Evolutionary conservation across 2,329 filamentous ascomycete species (phyloP).

Genomic region (Trichoderma asperellum): DNA sequence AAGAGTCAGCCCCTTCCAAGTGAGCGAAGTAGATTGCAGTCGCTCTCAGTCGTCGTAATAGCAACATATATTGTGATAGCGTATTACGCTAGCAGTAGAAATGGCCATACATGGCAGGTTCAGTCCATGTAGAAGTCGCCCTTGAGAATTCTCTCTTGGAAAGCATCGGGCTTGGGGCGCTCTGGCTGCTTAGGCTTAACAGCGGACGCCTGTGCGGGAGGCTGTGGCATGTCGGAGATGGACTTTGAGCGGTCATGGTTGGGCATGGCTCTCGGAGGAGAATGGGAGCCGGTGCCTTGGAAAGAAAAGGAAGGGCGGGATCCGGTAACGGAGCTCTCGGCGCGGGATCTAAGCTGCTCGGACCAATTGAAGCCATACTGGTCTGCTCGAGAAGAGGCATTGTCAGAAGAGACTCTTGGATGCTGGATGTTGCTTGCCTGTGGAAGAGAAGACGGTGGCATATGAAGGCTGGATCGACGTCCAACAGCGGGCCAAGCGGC

Average conservation of each 20-base stretch:
- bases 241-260: conserved; percentile 71
- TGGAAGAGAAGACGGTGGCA: conserved; percentile 42
- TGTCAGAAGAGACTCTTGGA: conserved; percentile 67
- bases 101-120: neutral
- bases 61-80: neutral
- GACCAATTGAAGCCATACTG: conserved; percentile 93
- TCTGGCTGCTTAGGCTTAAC: conserved; percentile 50
- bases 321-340: conserved; percentile 74
- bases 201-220: conserved; percentile 55
- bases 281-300: conserved; percentile 48
- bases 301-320: conserved; percentile 63
- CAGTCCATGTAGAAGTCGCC: conserved; percentile 98
- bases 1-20: neutral
- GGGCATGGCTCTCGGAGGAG: conserved; percentile 42
- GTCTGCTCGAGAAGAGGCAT: conserved; percentile 66
- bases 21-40: neutral
- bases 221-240: conserved; percentile 65
- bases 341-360: conserved; percentile 89
- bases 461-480: conserved; percentile 44
- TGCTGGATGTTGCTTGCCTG: conserved; percentile 64
- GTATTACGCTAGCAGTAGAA: neutral
- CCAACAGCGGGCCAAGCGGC: conserved; percentile 42
- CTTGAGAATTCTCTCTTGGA: conserved; percentile 96
- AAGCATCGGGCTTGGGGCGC: conserved; percentile 80
- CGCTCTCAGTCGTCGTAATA: neutral